Evolutionary conservation across 2,329 filamentous ascomycete species (phyloP).

Genomic region (Kalmusia sp.): DNA sequence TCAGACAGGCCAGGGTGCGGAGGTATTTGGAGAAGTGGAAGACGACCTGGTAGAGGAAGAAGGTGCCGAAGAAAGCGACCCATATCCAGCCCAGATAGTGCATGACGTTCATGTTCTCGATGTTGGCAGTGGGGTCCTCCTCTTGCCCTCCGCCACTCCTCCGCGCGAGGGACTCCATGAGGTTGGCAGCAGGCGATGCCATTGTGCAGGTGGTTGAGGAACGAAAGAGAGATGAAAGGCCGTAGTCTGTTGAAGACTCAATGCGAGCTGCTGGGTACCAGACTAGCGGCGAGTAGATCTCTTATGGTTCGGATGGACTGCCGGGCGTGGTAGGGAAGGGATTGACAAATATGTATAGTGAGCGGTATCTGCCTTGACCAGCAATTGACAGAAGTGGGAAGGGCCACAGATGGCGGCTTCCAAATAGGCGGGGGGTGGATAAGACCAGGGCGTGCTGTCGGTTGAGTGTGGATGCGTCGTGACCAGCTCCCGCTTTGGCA

Average conservation of each 20-base stretch:
- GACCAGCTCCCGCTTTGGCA: slow-evolving; percentile 32
- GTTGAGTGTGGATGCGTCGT: slow-evolving; percentile 28
- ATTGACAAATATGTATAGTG: slow-evolving; percentile 37
- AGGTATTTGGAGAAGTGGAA: slow-evolving; percentile 71
- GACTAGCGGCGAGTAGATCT: slow-evolving; percentile 1
- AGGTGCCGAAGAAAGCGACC: slow-evolving; percentile 66
- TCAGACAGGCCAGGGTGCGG: slow-evolving; percentile 76
- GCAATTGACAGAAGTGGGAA: slow-evolving; percentile 44
- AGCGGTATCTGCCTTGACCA: slow-evolving; percentile 47
- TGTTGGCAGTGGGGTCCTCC: slow-evolving; percentile 36
- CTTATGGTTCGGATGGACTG: slow-evolving; percentile 9
- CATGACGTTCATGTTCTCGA: slow-evolving; percentile 43
- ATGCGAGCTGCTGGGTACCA: not conserved
- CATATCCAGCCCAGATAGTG: slow-evolving; percentile 55
- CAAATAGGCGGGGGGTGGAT: slow-evolving; percentile 21
- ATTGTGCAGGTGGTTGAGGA: slow-evolving; percentile 24
- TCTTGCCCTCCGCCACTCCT: slow-evolving; percentile 26
- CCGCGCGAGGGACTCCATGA: slow-evolving; percentile 7
- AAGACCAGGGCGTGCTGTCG: slow-evolving; percentile 23
- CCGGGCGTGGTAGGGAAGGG: slow-evolving; percentile 26
- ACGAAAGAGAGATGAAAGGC: slow-evolving; percentile 18
- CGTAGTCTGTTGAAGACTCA: not conserved
- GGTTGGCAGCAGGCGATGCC: slow-evolving; percentile 23
- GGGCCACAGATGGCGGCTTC: slow-evolving; percentile 22
- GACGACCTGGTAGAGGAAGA: slow-evolving; percentile 72